These are phyloP conservation scores for Calamus simplicifolius DNA, from an alignment of 176 grass and related monocot species.

Conservation along the genomic window DNA sequence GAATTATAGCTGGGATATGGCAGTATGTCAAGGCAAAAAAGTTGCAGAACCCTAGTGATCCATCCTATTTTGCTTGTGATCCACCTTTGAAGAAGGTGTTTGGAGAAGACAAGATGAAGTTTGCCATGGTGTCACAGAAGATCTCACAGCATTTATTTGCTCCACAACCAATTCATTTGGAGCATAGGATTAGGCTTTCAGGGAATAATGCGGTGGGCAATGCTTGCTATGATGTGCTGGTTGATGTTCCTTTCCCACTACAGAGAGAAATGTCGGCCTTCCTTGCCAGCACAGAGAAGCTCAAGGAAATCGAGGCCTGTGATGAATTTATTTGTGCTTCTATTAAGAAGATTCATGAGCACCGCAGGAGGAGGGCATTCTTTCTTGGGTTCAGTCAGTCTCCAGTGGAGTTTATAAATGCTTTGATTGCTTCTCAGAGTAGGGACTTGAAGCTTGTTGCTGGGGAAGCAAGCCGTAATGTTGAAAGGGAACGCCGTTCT, in stretches of 20 bases:
- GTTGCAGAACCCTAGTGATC: slow-evolving; percentile 75
- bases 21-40: slow-evolving; percentile 96
- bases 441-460: slow-evolving; percentile 94
- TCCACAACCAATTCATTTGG: slow-evolving; percentile 66
- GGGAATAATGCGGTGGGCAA: slow-evolving; percentile 50
- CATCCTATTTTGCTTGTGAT: slow-evolving; percentile 76
- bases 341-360: slow-evolving; percentile 99
- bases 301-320: slow-evolving; percentile 90
- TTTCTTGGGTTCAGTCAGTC: slow-evolving; percentile 98
- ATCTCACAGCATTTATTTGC: slow-evolving; percentile 73
- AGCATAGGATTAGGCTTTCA: slow-evolving; percentile 77
- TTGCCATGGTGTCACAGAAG: slow-evolving; percentile 87
- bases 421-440: slow-evolving; percentile 85
- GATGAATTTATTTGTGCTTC: slow-evolving; percentile 87
- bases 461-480: slow-evolving; percentile 71
- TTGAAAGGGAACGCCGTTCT: slow-evolving; percentile 72
- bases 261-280: slow-evolving; percentile 85
- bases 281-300: slow-evolving; percentile 86
- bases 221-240: slow-evolving; percentile 85
- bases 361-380: slow-evolving; percentile 84
- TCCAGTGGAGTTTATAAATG: slow-evolving; percentile 89
- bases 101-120: slow-evolving; percentile 90
- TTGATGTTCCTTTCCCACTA: slow-evolving; percentile 87
- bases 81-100: slow-evolving; percentile 70
- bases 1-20: slow-evolving; percentile 86